These are phyloP conservation scores for Corylus avellana DNA, from an alignment of 306 rosid species.

Conservation along the genomic window DNA sequence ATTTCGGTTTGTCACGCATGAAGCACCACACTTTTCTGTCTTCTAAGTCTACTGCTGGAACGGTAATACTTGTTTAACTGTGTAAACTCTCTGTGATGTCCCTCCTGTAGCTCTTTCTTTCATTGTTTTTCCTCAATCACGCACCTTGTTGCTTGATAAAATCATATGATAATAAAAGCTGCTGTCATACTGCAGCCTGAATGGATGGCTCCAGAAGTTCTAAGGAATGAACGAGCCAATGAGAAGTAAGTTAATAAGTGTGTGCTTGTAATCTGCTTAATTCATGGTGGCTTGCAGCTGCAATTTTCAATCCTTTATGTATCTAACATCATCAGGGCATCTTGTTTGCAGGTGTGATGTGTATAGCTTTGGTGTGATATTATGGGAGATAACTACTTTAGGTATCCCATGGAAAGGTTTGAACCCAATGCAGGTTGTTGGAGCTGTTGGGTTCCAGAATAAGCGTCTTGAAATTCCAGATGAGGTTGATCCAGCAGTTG, in stretches of 20 bases:
- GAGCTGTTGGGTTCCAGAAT: conserved; percentile 99
- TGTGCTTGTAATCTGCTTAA: conserved; percentile 6
- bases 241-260: conserved; percentile 67
- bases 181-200: conserved; percentile 76
- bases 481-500: conserved; percentile 71
- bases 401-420: conserved; percentile 90
- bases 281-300: conserved; percentile 13
- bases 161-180: conserved; percentile 9
- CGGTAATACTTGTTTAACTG: conserved; percentile 56
- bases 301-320: conserved; percentile 4
- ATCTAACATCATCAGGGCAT: conserved; percentile 24
- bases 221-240: conserved; percentile 89
- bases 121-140: conserved; percentile 9
- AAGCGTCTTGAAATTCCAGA: conserved; percentile 94
- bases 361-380: conserved; percentile 95
- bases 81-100: conserved; percentile 18
- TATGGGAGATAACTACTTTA: conserved; percentile 86
- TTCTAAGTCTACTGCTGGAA: conserved; percentile 98
- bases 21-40: conserved; percentile 95
- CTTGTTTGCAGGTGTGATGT: conserved; percentile 89
- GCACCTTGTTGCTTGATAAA: conserved; percentile 9
- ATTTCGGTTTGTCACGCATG: conserved; percentile 93
- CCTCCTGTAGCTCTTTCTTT: conserved; percentile 8
- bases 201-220: conserved; percentile 99
- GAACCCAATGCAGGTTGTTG: conserved; percentile 99